These are phyloP conservation scores for Aspergillus awamori DNA, from an alignment of 2,329 filamentous ascomycete species.

Conservation along the genomic window DNA sequence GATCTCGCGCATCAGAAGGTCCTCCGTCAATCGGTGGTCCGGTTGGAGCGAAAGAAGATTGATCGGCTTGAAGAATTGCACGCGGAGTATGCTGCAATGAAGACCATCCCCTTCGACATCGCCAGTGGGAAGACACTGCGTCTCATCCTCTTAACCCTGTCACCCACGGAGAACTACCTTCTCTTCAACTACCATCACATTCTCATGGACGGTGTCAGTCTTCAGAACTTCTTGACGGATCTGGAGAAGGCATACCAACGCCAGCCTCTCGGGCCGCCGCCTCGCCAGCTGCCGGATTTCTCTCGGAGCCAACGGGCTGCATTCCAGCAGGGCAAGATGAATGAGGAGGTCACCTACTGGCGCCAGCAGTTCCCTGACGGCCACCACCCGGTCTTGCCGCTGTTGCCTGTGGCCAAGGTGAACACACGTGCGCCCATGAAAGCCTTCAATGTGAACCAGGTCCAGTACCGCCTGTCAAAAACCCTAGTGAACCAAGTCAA, in stretches of 20 bases:
- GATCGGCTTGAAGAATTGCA: not conserved
- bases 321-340: constrained; percentile 27
- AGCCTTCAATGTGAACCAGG: constrained; percentile 12
- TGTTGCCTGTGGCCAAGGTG: constrained; percentile 35
- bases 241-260: constrained; percentile 46
- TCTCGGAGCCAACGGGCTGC: constrained; percentile 31
- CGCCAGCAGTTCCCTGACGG: constrained; percentile 24
- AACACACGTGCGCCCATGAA: constrained; percentile 25
- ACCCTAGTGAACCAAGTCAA: not conserved
- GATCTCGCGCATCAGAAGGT: not conserved
- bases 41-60: not conserved
- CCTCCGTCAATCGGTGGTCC: not conserved
- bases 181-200: constrained; percentile 54
- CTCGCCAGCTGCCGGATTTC: constrained; percentile 38
- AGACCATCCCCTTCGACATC: constrained; percentile 41
- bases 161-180: constrained; percentile 38
- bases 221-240: constrained; percentile 46
- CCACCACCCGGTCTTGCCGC: constrained; percentile 34
- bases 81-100: constrained; percentile 26
- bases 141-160: constrained; percentile 37
- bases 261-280: constrained; percentile 21
- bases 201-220: constrained; percentile 50
- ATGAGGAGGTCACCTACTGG: constrained; percentile 43
- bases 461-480: not conserved
- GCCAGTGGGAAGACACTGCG: constrained; percentile 30